Evolutionary conservation across 2,329 filamentous ascomycete genomes (phyloP).

Genomic region (Phyllosticta ampelicida): DNA sequence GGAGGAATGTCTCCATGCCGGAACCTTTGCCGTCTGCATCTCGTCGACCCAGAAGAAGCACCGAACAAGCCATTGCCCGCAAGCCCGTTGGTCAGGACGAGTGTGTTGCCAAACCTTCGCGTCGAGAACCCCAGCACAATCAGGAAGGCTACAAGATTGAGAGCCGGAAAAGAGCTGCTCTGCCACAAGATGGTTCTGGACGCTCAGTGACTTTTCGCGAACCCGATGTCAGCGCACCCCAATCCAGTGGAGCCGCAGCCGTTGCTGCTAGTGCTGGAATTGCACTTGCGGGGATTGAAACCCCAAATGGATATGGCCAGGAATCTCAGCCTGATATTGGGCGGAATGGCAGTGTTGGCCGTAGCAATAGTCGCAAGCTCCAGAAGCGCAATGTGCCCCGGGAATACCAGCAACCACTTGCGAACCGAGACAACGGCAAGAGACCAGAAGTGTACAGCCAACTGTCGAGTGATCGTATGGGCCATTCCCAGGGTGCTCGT

Average conservation of each 20-base stretch:
- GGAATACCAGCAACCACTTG: slow-evolving; percentile 7
- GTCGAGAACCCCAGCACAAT: not conserved
- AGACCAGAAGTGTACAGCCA: slow-evolving; percentile 24
- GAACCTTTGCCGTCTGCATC: slow-evolving; percentile 11
- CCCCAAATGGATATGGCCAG: slow-evolving; percentile 8
- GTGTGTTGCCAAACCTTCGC: not conserved
- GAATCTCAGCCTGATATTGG: slow-evolving; percentile 8
- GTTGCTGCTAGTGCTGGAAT: slow-evolving; percentile 18
- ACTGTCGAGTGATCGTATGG: slow-evolving; percentile 29
- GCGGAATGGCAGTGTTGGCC: slow-evolving; percentile 16
- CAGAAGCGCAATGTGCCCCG: slow-evolving; percentile 16
- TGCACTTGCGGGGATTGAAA: slow-evolving; percentile 23
- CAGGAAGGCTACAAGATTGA: not conserved
- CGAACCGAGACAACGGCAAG: not conserved
- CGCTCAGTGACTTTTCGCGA: not conserved
- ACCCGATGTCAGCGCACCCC: not conserved
- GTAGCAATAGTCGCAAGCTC: slow-evolving; percentile 25
- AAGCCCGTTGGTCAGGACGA: not conserved
- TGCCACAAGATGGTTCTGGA: not conserved
- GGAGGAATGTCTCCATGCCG: slow-evolving; percentile 26
- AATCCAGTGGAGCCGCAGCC: not conserved
- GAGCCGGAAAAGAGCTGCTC: not conserved
- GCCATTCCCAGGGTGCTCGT: slow-evolving; percentile 24
- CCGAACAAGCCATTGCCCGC: not conserved
- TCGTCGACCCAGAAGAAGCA: slow-evolving; percentile 17